Evolutionary conservation across 495 filamentous ascomycete genomes (phyloP).

Genomic region (Penicillium ochrochloron): DNA sequence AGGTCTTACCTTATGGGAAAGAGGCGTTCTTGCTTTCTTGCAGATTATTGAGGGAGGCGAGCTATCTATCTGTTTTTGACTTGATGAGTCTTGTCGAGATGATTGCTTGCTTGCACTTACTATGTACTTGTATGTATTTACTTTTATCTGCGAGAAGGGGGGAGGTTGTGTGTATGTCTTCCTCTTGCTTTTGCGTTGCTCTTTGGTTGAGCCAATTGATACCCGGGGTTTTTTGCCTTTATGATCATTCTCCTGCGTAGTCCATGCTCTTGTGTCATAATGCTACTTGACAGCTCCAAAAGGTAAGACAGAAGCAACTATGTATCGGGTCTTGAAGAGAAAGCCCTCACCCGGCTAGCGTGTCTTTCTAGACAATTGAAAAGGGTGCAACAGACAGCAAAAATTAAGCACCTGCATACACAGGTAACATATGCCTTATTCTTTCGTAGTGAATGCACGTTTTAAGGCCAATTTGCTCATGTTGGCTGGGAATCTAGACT

Average conservation of each 20-base stretch:
- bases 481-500: no score
- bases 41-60: conserved; percentile 13
- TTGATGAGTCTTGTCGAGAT: conserved; percentile 9
- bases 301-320: no score
- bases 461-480: no score
- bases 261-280: no score
- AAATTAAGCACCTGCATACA: no score
- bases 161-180: conserved; percentile 15
- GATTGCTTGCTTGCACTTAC: conserved; percentile 12
- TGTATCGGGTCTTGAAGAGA: no score
- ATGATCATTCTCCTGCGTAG: neutral
- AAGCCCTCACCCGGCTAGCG: no score
- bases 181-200: neutral
- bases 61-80: conserved; percentile 2
- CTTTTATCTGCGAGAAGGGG: conserved; percentile 2
- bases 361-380: no score
- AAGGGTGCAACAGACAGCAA: no score
- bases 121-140: conserved; percentile 22
- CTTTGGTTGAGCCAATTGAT: conserved; percentile 27
- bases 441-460: no score
- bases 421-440: no score
- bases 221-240: conserved; percentile 21
- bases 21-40: conserved; percentile 14
- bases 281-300: no score
- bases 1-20: neutral